Base-by-base conservation (phyloP, 1,139 yeast genomes). In the Hyphopichia wangnamkhiaoensis region DNA sequence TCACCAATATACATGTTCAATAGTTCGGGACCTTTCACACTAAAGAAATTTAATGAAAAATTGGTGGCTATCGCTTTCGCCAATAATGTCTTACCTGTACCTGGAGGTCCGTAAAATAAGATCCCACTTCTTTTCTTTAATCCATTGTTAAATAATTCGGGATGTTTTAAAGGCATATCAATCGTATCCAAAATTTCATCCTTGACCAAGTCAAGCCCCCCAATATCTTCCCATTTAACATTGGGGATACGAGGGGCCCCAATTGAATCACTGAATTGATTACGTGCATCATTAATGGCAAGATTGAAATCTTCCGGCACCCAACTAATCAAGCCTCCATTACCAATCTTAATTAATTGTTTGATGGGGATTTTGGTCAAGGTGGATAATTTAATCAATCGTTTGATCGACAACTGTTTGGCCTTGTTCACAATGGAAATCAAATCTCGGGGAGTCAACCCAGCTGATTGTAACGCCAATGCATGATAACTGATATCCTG, bases 1-100 rank as follows among this genome's bases (percentile, higher is more conserved):
- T 93, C 98, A 59, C 98, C 98, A 65, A 93, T 93, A 61, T 93
- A 93, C 98, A 91, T 93, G 60, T 93, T 91, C 48, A 91, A 74
- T 44, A 91, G 73, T 61, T 91, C 98, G 0, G 98, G 98, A 14
- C 98, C 98, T 59, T 91, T 91, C 19, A 91, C 97, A 48, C 96
- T 87, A 63, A 93, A 91, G 61, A 93, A 93, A 58, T 93, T 93
- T 48, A 93, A 73, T 3, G 96, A 86, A 56, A 91, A 93, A 48
- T 91, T 89, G 1, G 97, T 88, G 2, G 98, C 98, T 53, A 93
- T 93, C 0, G 98, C 98, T 59, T 93, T 93, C 9, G 98, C 98
- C 43, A 93, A 71, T 32, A 93, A 71, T 0, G 98, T 93, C 58
- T 93, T 93, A 51, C 98, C 98, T 0, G 98, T 93, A 20, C 98